A percentile compares a stretch with the other conserved stretches of the same genome.
Conservation (phyloP, 495 filamentous ascomycete genomes). For the Hypoxylon subgilvum region DNA sequence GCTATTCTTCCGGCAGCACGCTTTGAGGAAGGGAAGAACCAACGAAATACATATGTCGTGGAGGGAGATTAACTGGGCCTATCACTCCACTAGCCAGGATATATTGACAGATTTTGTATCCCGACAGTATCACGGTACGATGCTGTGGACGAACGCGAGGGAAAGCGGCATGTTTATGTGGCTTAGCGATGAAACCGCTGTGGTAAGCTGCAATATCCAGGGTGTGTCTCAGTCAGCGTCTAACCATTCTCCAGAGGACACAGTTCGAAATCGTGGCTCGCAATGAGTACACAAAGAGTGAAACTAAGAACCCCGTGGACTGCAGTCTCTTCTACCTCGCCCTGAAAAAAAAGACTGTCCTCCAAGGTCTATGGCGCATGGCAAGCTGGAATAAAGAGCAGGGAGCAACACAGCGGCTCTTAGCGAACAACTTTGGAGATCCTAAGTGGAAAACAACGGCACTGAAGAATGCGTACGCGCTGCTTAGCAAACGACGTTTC, state of each 20-base stretch:
- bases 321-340: conserved; percentile 93
- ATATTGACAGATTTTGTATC: conserved; percentile 89
- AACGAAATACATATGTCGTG: conserved; percentile 77
- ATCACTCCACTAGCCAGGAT: conserved; percentile 89
- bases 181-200: conserved; percentile 75
- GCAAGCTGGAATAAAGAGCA: conserved; percentile 91
- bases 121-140: conserved; percentile 73
- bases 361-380: conserved; percentile 95
- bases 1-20: conserved; percentile 86
- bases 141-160: conserved; percentile 83
- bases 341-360: conserved; percentile 85
- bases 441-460: conserved; percentile 87
- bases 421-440: conserved; percentile 88
- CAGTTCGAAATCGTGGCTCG: conserved; percentile 90
- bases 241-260: conserved; percentile 56
- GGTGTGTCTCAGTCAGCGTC: neutral
- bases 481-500: conserved; percentile 89
- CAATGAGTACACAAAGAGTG: conserved; percentile 88
- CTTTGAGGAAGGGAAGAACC: conserved; percentile 68
- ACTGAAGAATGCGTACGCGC: conserved; percentile 95
- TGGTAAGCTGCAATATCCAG: conserved; percentile 61
- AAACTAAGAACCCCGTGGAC: conserved; percentile 90
- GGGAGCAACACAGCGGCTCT: conserved; percentile 70
- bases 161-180: conserved; percentile 96
- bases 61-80: conserved; percentile 95